Base-by-base conservation (phyloP, 2,329 filamentous ascomycete genomes). In the Sclerotinia borealis region DNA sequence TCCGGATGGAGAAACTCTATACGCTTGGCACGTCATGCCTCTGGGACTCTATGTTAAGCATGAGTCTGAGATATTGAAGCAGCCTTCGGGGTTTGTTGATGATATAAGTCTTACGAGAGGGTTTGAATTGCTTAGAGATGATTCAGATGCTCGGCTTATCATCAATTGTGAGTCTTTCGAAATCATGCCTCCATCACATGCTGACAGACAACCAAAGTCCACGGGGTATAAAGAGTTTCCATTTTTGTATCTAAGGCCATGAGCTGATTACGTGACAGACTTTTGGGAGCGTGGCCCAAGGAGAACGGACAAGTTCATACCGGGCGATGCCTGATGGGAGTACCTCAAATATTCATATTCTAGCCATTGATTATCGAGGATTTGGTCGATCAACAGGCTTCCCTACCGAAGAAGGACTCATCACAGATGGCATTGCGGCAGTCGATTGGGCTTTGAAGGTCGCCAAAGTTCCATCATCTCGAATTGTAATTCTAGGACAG, bases 331-430 rank as follows among this genome's bases (percentile, higher is more conserved):
- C 92, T 4, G 84, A 89, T 59, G 85, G 87, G 3, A 89, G 89
- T 2, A 83, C 83, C 0, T 86, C 80, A 0, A 80, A 83, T 63
- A 85, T 92, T 61, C 93, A 97, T 73, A 84, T 96, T 50, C 80
- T 97, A n/a, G 85, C 91, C 45, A 86, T 96, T 70, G 92, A 96
- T 79, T 97, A 97, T 76, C 89, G 93, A 22, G 93, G 93, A 8
- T 97, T 91, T 70, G 93, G 92, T 0, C 82, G 85, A 45, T 95
- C 90, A 10, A 91, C 87, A 0, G 92, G 93, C n/a, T 78, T 77
- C 4, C 93, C 93, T 0, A 88, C 87, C 0, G 93, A 98, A 77
- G 78, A 83, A 41, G 93, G 93, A 0, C 78, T 98, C 9, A 90
- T 96, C 62, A 85, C 84, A 5, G 93, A 98, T 73, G 91, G 88